Percentiles rank a stretch among this genome's conserved stretches.
Conservation (phyloP, 2,329 filamentous ascomycete species). For the Davidsoniella australis region DNA sequence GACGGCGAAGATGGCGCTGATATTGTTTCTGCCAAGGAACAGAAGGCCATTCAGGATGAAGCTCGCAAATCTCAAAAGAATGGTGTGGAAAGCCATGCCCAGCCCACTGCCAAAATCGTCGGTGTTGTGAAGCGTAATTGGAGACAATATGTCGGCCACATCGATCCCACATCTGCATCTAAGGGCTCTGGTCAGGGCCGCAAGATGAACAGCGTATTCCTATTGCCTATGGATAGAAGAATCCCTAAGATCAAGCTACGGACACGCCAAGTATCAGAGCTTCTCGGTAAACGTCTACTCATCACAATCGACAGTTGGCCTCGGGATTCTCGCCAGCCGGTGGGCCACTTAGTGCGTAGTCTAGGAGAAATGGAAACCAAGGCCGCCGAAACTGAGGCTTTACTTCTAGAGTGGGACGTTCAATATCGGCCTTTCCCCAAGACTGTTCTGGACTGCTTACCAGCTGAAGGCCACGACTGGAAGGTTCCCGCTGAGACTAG, state of each 20-base stretch:
- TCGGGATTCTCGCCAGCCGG: conserved; percentile 76
- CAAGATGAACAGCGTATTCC: conserved; percentile 81
- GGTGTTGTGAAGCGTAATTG: conserved; percentile 91
- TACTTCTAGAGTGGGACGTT: conserved; percentile 89
- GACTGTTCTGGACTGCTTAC: conserved; percentile 83
- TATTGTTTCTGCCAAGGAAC: conserved; percentile 54
- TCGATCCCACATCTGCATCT: conserved; percentile 72
- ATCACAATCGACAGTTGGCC: conserved; percentile 95
- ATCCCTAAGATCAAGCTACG: conserved; percentile 90
- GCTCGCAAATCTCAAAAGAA: conserved; percentile 72
- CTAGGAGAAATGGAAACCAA: conserved; percentile 90
- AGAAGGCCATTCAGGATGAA: conserved; percentile 74
- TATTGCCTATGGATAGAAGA: conserved; percentile 95
- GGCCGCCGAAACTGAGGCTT: conserved; percentile 88
- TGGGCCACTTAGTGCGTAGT: conserved; percentile 85
- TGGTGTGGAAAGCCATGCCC: conserved; percentile 56
- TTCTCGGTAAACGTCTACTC: conserved; percentile 79
- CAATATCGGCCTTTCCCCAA: conserved; percentile 96
- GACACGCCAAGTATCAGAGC: conserved; percentile 74
- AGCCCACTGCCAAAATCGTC: conserved; percentile 83
- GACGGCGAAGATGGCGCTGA: conserved; percentile 60
- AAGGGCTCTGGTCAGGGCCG: conserved; percentile 58
- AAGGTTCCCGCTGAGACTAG: conserved; percentile 64
- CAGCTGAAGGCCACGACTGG: conserved; percentile 84
- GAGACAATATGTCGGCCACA: conserved; percentile 93